A percentile compares a stretch with the other conserved stretches of the same genome.
These are phyloP conservation scores for Candida koratica DNA, from an alignment of 805 yeast species.

Conservation along the genomic window DNA sequence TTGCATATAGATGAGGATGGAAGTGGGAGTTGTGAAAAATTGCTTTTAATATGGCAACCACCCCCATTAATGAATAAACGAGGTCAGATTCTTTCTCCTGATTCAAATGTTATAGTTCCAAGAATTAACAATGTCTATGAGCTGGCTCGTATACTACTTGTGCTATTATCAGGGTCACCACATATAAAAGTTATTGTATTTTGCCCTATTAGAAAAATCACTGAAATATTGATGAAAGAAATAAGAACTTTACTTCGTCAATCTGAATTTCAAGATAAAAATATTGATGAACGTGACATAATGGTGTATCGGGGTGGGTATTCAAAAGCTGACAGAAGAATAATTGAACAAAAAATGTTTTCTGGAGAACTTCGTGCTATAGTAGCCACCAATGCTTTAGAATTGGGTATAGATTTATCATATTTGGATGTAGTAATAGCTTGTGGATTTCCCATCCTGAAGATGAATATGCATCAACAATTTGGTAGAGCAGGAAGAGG, in stretches of 20 bases:
- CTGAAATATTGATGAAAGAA: constrained; percentile 85
- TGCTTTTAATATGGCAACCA: constrained; percentile 80
- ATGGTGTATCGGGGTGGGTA: constrained; percentile 97
- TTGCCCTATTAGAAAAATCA: constrained; percentile 79
- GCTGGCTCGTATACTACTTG: constrained; percentile 69
- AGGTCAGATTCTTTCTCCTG: constrained; percentile 37
- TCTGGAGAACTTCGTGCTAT: constrained; percentile 80
- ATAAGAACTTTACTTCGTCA: constrained; percentile 53
- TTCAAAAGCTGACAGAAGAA: constrained; percentile 77
- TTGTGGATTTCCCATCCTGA: constrained; percentile 88
- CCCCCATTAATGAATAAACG: constrained; percentile 56
- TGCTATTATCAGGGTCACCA: constrained; percentile 48
- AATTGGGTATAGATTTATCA: constrained; percentile 93
- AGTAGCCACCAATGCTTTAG: constrained; percentile 92
- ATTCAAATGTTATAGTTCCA: constrained; percentile 21
- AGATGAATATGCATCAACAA: constrained; percentile 89
- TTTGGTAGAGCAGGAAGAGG: constrained; percentile 97
- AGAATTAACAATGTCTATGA: constrained; percentile 70
- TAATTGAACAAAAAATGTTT: constrained; percentile 88
- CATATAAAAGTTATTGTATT: constrained; percentile 83
- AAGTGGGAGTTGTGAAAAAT: constrained; percentile 78
- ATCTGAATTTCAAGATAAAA: constrained; percentile 40
- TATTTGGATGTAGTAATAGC: constrained; percentile 85
- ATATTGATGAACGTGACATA: constrained; percentile 46
- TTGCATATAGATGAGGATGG: constrained; percentile 74